A percentile compares a stretch with the other conserved stretches of the same genome.
Evolutionary conservation across 805 yeast species (phyloP).

Genomic region (Sporopachydermia quercuum): DNA sequence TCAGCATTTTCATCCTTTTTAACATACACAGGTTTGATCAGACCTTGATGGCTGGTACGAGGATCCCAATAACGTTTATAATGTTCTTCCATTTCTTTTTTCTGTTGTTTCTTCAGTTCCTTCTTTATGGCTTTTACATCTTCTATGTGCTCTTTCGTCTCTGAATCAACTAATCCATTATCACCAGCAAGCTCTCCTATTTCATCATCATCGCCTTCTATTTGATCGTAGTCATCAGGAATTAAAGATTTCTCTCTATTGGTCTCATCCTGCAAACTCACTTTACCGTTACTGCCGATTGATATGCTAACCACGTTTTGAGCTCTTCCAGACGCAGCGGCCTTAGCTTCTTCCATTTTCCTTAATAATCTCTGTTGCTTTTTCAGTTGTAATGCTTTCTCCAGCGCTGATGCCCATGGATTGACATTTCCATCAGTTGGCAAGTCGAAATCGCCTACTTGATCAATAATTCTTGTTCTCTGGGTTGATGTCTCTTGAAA

Average conservation of each 20-base stretch:
- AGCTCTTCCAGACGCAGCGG: constrained; percentile 56
- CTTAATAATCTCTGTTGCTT: constrained; percentile 67
- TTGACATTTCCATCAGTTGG: constrained; percentile 33
- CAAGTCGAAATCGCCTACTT: constrained; percentile 76
- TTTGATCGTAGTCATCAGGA: constrained; percentile 13
- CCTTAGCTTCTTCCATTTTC: constrained; percentile 43
- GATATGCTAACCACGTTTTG: constrained; percentile 63
- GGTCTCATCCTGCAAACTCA: constrained; percentile 38
- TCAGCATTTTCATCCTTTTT: background rate
- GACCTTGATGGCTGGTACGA: background rate
- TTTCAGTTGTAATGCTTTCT: constrained; percentile 75
- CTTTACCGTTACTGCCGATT: constrained; percentile 65
- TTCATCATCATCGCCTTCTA: constrained; percentile 17
- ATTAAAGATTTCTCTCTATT: constrained; percentile 2
- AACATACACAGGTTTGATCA: background rate
- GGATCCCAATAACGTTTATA: background rate
- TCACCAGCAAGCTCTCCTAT: background rate
- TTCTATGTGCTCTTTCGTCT: background rate
- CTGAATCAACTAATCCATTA: background rate
- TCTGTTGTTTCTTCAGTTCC: background rate
- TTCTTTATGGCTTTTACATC: background rate
- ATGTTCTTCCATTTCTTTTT: background rate
- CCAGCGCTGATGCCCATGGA: constrained; percentile 73
- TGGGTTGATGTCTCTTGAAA: constrained; percentile 82
- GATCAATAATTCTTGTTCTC: constrained; percentile 83